A percentile compares a stretch with the other conserved stretches of the same genome.
Conservation (phyloP, 768 basidiomycete species). For the Cyathus striatus region DNA sequence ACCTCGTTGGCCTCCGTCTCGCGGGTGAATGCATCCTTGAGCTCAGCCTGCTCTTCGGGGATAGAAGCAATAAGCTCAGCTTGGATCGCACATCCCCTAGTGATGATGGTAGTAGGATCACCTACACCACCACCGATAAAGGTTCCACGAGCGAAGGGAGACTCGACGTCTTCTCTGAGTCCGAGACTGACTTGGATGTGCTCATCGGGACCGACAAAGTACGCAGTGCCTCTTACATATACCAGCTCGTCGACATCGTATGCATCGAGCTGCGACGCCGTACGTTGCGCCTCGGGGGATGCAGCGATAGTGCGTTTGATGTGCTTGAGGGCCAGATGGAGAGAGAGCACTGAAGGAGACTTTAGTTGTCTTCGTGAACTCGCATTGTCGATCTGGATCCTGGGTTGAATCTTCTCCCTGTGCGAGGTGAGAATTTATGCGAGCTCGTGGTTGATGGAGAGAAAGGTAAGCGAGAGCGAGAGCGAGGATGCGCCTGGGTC, state of each 20-base stretch:
- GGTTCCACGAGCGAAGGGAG: constrained; percentile 62
- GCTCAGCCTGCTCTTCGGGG: constrained; percentile 40
- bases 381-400: constrained; percentile 71
- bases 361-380: constrained; percentile 96
- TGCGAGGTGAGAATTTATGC: constrained; percentile 55
- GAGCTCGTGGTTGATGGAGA: constrained; percentile 75
- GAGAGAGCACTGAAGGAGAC: constrained; percentile 61
- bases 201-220: constrained; percentile 71
- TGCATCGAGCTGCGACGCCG: constrained; percentile 71
- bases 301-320: constrained; percentile 93
- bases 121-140: constrained; percentile 69
- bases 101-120: constrained; percentile 74
- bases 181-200: constrained; percentile 39
- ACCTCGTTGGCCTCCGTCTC: constrained; percentile 31
- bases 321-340: constrained; percentile 88
- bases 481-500: constrained; percentile 79
- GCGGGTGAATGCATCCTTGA: constrained; percentile 46
- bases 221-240: constrained; percentile 73
- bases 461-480: constrained; percentile 57
- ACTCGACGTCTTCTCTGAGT: constrained; percentile 57
- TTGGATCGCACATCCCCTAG: constrained; percentile 74
- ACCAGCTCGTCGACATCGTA: constrained; percentile 75
- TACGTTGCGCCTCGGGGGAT: constrained; percentile 81
- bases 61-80: constrained; percentile 56
- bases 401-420: constrained; percentile 48